phyloP scores from a whole-genome alignment of 257 asterid genomes.

The Ilex aquifolium region DNA sequence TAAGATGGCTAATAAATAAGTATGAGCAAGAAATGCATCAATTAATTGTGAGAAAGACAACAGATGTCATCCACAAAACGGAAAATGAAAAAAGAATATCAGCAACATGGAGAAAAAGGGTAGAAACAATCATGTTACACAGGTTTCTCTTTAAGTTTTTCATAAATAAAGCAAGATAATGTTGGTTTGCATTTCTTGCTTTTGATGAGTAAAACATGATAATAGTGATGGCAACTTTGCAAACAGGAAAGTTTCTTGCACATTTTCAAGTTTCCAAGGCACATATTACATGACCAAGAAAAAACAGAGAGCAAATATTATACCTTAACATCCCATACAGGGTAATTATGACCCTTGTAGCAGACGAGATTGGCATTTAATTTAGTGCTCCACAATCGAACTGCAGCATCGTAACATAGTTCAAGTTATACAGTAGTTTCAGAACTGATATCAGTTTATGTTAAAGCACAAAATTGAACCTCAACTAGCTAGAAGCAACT shows the following conservation, averaged over 20 bases:
- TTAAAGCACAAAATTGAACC: background rate
- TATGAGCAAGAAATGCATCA: too few relatives aligned
- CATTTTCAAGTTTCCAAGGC: background rate
- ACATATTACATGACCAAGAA: constrained; percentile 6
- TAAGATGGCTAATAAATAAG: too few relatives aligned
- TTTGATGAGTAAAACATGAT: too few relatives aligned
- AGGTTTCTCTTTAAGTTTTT: too few relatives aligned
- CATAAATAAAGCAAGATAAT: too few relatives aligned
- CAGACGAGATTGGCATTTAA: constrained; percentile 94
- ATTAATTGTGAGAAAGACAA: too few relatives aligned
- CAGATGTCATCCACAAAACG: too few relatives aligned
- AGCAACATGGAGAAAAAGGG: too few relatives aligned
- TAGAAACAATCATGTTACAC: too few relatives aligned
- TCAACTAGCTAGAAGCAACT: constrained; percentile 8
- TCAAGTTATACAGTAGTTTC: background rate
- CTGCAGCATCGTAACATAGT: constrained; percentile 26
- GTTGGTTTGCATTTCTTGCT: too few relatives aligned
- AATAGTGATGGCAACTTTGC: background rate
- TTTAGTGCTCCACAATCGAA: constrained; percentile 89
- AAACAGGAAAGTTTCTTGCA: background rate
- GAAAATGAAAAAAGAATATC: too few relatives aligned
- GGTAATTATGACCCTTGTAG: constrained; percentile 97
- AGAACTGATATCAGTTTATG: background rate
- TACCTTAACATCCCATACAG: constrained; percentile 99
- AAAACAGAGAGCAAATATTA: constrained; percentile 4